Base-by-base conservation (phyloP, 1,284 basidiomycete genomes). In the Ceratobasidium sp. region DNA sequence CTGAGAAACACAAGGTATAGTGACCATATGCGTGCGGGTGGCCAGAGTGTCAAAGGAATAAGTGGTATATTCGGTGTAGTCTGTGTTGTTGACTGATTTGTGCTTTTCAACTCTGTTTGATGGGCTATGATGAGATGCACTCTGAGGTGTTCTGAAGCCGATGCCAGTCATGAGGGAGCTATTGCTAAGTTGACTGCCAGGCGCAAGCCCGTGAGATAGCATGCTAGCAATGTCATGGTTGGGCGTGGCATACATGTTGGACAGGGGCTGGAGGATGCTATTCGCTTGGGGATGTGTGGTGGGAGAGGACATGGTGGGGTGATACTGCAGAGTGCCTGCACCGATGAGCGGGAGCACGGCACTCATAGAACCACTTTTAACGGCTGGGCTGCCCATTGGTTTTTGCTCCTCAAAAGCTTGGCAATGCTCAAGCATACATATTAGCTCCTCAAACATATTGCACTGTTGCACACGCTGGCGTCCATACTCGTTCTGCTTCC, bases 391-490 rank as follows among this genome's bases (percentile, higher is more conserved):
- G 3, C 73, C 73, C 73, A 96, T 90, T 54, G 95, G 88, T 84
- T 93, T 94, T 55, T 81, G 81, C 80, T 88, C 88, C 83, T 95
- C 86, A 23, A 86, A 93, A 23, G 92, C 92, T 85, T 98, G 96
- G 84, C 96, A 93, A 81, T 95, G 94, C 85, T 98, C 96, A 79
- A 98, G 89, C 80, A 89, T 92, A 75, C 92, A 91, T 93, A 97
- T 97, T 85, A 97, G 95, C 81, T 96, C 94, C 85, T 97, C 96
- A 83, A 98, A 97, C 82, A 94, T 86, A 84, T 92, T 94, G 83
- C 95, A 92, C 84, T 97, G 96, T 77, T 94, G 85, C 64, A 87
- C 86, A 80, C 96, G 94, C 85, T 96, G 94, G 77, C 93, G 82
- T 85, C 96, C 95, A 83, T 97, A 95, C 84, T 97, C 95, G 80